Evolutionary conservation across 2,329 filamentous ascomycete genomes (phyloP).

Genomic region (Dactylellina haptotyla): DNA sequence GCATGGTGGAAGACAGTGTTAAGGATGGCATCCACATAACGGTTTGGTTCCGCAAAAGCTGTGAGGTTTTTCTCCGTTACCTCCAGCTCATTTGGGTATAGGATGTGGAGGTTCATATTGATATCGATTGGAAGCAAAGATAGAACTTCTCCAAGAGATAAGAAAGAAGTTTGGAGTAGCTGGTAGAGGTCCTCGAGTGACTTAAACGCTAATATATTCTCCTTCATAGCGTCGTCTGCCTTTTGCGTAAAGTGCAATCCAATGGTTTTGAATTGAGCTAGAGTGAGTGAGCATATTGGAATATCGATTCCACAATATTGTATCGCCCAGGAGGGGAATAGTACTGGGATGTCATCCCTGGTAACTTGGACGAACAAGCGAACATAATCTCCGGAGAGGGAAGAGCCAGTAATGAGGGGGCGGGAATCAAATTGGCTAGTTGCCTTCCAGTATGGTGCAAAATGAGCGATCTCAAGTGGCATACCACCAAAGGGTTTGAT

Average conservation of each 20-base stretch:
- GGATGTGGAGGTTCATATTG: conserved; percentile 89
- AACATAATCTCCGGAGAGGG: conserved; percentile 93
- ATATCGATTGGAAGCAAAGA: conserved; percentile 78
- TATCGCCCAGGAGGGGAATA: conserved; percentile 87
- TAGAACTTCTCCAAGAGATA: conserved; percentile 82
- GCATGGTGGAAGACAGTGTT: conserved; percentile 91
- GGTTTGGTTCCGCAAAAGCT: conserved; percentile 83
- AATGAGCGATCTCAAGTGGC: conserved; percentile 94
- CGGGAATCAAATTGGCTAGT: conserved; percentile 91
- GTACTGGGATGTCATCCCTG: conserved; percentile 82
- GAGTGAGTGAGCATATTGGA: conserved; percentile 80
- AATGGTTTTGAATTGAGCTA: conserved; percentile 72
- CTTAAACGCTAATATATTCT: conserved; percentile 39
- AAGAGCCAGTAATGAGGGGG: conserved; percentile 91
- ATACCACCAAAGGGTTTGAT: conserved; percentile 95
- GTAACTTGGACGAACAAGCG: conserved; percentile 92
- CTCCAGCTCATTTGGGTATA: conserved; percentile 82
- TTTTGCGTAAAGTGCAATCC: conserved; percentile 54
- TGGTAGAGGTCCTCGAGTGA: conserved; percentile 74
- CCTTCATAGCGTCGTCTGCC: conserved; percentile 21
- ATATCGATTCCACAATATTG: conserved; percentile 80
- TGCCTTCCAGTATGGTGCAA: conserved; percentile 99
- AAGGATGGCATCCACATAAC: conserved; percentile 83
- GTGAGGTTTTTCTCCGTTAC: conserved; percentile 76
- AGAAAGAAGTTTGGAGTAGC: conserved; percentile 77